These are phyloP conservation scores for Amanita exitialis DNA, from an alignment of 768 basidiomycete species.

Conservation along the genomic window DNA sequence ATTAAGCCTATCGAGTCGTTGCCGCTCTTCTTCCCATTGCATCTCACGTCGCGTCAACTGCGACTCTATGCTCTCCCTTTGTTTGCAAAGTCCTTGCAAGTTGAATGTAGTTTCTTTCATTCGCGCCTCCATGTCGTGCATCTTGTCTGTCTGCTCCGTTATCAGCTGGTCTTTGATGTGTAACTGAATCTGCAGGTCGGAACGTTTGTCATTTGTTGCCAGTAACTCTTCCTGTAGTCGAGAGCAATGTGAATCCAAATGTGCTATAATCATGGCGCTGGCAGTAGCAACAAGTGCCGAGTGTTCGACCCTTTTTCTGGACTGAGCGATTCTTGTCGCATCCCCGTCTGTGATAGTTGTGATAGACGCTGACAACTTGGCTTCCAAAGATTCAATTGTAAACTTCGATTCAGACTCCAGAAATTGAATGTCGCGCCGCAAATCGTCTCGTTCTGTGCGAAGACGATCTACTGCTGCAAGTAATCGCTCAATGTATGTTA, in stretches of 20 bases:
- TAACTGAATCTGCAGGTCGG: background rate
- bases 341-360: slow-evolving; percentile 11
- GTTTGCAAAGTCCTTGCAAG: slow-evolving; percentile 25
- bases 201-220: background rate
- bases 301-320: slow-evolving; percentile 18
- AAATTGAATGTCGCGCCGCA: slow-evolving; percentile 58
- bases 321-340: slow-evolving; percentile 9
- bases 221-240: slow-evolving; percentile 1
- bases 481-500: slow-evolving; percentile 42
- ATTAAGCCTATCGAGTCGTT: slow-evolving; percentile 21
- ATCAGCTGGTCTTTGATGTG: slow-evolving; percentile 7
- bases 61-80: slow-evolving; percentile 26
- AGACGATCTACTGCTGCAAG: slow-evolving; percentile 57
- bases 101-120: slow-evolving; percentile 21
- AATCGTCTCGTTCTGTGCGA: slow-evolving; percentile 52
- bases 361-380: slow-evolving; percentile 27
- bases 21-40: slow-evolving; percentile 21
- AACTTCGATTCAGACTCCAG: slow-evolving; percentile 59
- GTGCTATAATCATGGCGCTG: slow-evolving; percentile 29
- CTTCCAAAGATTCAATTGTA: slow-evolving; percentile 47
- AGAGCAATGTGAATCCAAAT: slow-evolving; percentile 22
- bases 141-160: background rate
- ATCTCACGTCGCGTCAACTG: slow-evolving; percentile 22
- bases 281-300: slow-evolving; percentile 23
- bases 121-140: slow-evolving; percentile 16